Evolutionary conservation across 2,329 filamentous ascomycete species (phyloP).

Genomic region (Alternaria infectoria): DNA sequence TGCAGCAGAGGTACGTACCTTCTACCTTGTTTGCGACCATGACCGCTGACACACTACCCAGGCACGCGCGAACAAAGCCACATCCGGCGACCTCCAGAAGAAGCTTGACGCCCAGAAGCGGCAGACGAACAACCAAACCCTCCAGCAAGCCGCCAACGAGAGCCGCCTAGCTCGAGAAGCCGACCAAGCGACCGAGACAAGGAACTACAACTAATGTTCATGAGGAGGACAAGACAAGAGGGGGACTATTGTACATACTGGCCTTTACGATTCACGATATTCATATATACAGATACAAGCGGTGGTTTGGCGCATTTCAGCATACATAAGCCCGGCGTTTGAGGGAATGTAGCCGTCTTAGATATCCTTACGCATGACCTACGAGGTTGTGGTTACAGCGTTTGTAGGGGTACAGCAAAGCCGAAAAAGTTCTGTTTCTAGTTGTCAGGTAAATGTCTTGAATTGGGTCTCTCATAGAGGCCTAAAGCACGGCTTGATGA

Average conservation of each 20-base stretch:
- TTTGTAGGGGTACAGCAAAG: background rate
- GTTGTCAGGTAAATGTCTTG: background rate
- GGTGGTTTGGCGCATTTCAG: background rate
- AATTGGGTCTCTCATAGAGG: background rate
- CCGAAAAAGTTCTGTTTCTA: background rate
- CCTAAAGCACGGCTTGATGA: background rate
- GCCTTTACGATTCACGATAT: slow-evolving; percentile 3
- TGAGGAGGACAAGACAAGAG: background rate
- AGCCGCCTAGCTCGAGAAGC: slow-evolving; percentile 71
- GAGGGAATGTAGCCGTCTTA: background rate
- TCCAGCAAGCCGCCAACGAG: slow-evolving; percentile 71
- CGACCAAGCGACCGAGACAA: slow-evolving; percentile 65
- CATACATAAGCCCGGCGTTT: slow-evolving; percentile 1
- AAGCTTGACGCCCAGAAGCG: slow-evolving; percentile 79
- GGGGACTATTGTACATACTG: background rate
- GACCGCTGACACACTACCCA: slow-evolving; percentile 44
- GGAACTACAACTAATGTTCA: slow-evolving; percentile 60
- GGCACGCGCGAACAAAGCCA: slow-evolving; percentile 70
- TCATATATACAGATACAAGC: background rate
- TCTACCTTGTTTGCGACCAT: background rate
- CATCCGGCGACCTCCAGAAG: slow-evolving; percentile 59
- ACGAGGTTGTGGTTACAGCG: background rate
- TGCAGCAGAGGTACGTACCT: slow-evolving; percentile 77
- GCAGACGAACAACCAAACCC: slow-evolving; percentile 70
- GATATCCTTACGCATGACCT: background rate